These are phyloP conservation scores for Sporobolomyces phaffii DNA, from an alignment of 768 basidiomycete genomes.

Conservation along the genomic window DNA sequence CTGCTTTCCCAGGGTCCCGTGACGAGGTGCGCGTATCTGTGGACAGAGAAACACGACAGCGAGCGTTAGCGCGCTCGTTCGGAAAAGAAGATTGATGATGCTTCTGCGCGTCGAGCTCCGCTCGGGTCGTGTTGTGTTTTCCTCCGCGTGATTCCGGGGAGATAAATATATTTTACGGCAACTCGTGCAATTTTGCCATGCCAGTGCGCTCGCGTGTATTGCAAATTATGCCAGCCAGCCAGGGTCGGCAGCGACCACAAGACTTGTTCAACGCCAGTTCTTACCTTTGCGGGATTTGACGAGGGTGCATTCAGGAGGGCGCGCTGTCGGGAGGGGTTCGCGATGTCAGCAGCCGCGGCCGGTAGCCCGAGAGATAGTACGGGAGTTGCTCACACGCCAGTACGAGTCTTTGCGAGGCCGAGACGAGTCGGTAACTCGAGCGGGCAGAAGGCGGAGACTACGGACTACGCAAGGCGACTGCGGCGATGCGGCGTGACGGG, in stretches of 20 bases:
- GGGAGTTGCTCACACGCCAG: not conserved
- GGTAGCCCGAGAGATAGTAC: not conserved
- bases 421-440: not conserved
- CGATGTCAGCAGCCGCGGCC: not conserved
- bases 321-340: not conserved
- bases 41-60: not conserved
- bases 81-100: not conserved
- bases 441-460: no score
- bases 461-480: no score
- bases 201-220: not conserved
- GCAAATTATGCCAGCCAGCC: not conserved
- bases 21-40: conserved; percentile 12
- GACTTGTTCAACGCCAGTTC: no score
- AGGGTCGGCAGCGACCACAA: not conserved
- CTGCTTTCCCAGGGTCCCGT: not conserved
- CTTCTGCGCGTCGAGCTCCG: no score
- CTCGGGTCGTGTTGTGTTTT: no score
- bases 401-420: not conserved
- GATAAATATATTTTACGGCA: no score
- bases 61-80: not conserved
- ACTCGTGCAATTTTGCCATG: no score
- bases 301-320: not conserved
- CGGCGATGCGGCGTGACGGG: no score
- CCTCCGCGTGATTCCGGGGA: no score
- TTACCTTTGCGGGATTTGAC: not conserved